A percentile compares a stretch with the other conserved stretches of the same genome.
Evolutionary conservation across 140 eudicot species (phyloP).

Genomic region (Erigeron philadelphicus): DNA sequence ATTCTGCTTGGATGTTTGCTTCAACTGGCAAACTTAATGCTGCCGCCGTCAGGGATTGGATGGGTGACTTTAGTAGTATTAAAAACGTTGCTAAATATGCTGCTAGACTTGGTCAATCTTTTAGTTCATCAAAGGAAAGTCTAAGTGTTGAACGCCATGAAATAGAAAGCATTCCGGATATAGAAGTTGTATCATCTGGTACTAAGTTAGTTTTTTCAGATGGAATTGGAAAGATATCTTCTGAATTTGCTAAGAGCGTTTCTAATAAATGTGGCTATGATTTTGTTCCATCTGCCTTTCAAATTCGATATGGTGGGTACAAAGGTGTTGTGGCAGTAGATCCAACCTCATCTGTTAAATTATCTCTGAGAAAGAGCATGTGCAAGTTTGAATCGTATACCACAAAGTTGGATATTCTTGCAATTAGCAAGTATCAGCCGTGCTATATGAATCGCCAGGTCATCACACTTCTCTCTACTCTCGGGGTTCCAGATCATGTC

Average conservation of each 20-base stretch:
- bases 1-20: conserved; percentile 93
- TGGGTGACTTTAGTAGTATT: no score
- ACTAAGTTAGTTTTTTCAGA: conserved; percentile 56
- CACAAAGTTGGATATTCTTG: conserved; percentile 58
- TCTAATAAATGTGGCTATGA: conserved; percentile 57
- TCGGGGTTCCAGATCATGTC: no score
- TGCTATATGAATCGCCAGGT: conserved; percentile 30
- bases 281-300: conserved; percentile 46
- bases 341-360: conserved; percentile 49
- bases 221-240: conserved; percentile 84
- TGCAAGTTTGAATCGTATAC: conserved; percentile 53
- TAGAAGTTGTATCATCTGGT: conserved; percentile 1
- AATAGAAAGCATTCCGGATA: no score
- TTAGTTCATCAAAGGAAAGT: no score
- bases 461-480: no score
- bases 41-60: conserved; percentile 39
- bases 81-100: no score
- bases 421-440: conserved; percentile 80
- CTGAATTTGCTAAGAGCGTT: conserved; percentile 59
- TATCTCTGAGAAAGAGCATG: conserved; percentile 73
- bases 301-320: conserved; percentile 81
- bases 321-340: conserved; percentile 93
- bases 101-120: no score
- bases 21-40: conserved; percentile 47
- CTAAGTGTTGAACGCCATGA: no score